phyloP scores from a whole-genome alignment of 2,329 filamentous ascomycete species.

The Colletotrichum euphorbiae region DNA sequence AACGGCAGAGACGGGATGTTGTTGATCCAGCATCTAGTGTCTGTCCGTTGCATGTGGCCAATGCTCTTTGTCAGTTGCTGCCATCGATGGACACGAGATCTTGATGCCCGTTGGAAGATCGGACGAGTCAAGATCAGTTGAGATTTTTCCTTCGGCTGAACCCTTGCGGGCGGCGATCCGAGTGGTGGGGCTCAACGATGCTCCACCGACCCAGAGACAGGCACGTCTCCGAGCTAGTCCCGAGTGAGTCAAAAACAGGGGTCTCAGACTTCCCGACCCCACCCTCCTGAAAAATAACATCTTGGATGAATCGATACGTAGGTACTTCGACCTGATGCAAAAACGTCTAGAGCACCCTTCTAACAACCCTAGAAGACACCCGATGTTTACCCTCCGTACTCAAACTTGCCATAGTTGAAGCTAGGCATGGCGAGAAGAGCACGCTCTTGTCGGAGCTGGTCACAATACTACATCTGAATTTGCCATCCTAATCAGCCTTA shows the following conservation, averaged over 20 bases:
- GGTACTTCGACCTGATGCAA: background rate
- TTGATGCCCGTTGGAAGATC: constrained; percentile 8
- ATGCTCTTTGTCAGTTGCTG: constrained; percentile 19
- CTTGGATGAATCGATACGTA: background rate
- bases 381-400: too few relatives aligned
- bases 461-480: too few relatives aligned
- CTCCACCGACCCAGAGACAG: background rate
- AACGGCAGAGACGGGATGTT: background rate
- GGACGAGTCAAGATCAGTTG: constrained; percentile 30
- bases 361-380: background rate
- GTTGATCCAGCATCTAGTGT: background rate
- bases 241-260: too few relatives aligned
- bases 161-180: constrained; percentile 22
- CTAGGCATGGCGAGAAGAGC: too few relatives aligned
- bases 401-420: too few relatives aligned
- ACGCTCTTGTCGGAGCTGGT: too few relatives aligned
- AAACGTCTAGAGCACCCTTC: constrained; percentile 15
- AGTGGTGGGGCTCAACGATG: background rate
- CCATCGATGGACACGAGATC: constrained; percentile 17
- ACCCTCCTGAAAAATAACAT: background rate
- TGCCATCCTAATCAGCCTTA: constrained; percentile 16
- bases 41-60: background rate
- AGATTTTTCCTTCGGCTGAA: constrained; percentile 9
- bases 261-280: background rate
- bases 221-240: too few relatives aligned